Evolutionary conservation across 2,329 filamentous ascomycete species (phyloP).

Genomic region (Diaporthe citri): DNA sequence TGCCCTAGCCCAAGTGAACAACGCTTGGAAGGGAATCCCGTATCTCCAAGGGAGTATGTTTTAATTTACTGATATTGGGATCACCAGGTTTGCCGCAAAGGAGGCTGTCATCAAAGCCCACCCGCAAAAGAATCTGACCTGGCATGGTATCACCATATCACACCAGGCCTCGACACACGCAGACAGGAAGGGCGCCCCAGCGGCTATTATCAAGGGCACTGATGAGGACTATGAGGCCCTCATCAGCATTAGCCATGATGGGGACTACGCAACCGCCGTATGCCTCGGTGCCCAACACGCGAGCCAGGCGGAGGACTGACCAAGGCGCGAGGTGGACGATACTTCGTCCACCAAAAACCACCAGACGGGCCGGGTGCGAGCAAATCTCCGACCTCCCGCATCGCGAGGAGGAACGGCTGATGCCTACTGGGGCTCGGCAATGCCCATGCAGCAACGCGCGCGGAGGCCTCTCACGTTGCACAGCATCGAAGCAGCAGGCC

Average conservation of each 20-base stretch:
- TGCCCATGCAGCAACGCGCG: background rate
- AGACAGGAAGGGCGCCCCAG: constrained; percentile 30
- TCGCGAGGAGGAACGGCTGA: background rate
- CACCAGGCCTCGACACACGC: constrained; percentile 30
- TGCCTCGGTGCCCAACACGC: constrained; percentile 62
- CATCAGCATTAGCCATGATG: constrained; percentile 90
- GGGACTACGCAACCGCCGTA: constrained; percentile 81
- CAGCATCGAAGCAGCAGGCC: constrained; percentile 19
- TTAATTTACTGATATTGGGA: background rate
- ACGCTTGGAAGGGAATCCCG: background rate
- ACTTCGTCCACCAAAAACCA: background rate
- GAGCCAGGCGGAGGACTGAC: constrained; percentile 6
- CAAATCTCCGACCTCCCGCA: constrained; percentile 12
- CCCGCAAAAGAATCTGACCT: constrained; percentile 67
- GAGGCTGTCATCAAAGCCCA: constrained; percentile 82
- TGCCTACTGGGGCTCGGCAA: background rate
- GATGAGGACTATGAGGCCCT: constrained; percentile 62
- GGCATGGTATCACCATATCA: constrained; percentile 69
- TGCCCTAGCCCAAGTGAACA: background rate
- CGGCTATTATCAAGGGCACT: constrained; percentile 41
- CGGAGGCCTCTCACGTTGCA: constrained; percentile 7
- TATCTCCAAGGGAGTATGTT: background rate
- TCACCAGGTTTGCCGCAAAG: constrained; percentile 75
- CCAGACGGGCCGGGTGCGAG: background rate
- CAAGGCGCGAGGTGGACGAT: background rate